These are phyloP conservation scores for Talaromyces sp. DNA, from an alignment of 2,329 filamentous ascomycete species.

Conservation along the genomic window DNA sequence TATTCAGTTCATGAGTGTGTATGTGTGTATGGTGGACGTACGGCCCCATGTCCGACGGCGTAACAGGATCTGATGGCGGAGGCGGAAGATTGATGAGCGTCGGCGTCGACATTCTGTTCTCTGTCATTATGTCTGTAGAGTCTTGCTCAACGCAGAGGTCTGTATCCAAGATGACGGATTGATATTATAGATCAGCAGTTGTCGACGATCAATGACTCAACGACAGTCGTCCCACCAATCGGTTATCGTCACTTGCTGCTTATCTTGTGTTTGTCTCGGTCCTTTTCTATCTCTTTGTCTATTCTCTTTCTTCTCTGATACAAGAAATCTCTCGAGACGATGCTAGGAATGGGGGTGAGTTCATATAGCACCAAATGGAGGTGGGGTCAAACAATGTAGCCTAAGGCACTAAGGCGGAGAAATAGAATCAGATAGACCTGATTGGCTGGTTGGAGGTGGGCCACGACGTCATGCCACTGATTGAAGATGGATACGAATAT, in stretches of 20 bases:
- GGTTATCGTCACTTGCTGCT: neutral
- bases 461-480: neutral
- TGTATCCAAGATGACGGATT: too few relatives aligned
- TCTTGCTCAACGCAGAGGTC: neutral
- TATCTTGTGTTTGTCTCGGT: too few relatives aligned
- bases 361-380: neutral
- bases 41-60: constrained; percentile 81
- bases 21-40: constrained; percentile 47
- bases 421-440: neutral
- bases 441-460: neutral
- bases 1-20: neutral
- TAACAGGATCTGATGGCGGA: constrained; percentile 76
- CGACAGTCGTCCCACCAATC: neutral
- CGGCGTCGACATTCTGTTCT: constrained; percentile 46
- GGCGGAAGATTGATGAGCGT: constrained; percentile 82
- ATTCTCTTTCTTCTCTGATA: neutral
- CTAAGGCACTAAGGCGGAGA: neutral
- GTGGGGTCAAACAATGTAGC: neutral
- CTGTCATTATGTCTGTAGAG: constrained; percentile 6
- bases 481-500: neutral
- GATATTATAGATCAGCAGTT: neutral
- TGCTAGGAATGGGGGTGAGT: neutral
- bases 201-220: neutral
- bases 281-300: neutral
- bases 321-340: neutral